phyloP scores from a whole-genome alignment of 2,329 filamentous ascomycete species.

The Amphichorda felina region DNA sequence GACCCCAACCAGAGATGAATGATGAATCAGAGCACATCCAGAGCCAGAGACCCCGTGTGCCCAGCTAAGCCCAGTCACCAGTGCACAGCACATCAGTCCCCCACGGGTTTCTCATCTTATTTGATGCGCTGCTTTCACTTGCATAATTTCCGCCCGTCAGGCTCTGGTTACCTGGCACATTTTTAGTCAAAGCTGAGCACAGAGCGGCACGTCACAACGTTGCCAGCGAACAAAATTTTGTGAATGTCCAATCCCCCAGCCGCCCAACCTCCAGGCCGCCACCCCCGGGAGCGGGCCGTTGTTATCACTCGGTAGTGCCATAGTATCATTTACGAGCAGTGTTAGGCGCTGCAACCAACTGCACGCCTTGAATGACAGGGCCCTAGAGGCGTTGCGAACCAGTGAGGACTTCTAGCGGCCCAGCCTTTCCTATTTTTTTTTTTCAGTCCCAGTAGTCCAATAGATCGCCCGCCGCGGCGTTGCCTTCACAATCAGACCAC shows the following conservation, averaged over 20 bases:
- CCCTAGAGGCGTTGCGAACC: too few species aligned
- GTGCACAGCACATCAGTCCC: not conserved
- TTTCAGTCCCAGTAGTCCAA: too few species aligned
- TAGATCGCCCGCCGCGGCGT: too few species aligned
- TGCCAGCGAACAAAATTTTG: not conserved
- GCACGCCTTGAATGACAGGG: too few species aligned
- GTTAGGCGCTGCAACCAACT: too few species aligned
- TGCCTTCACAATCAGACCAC: too few species aligned
- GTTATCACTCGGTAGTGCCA: too few species aligned
- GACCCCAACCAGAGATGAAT: not conserved
- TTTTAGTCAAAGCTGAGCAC: not conserved
- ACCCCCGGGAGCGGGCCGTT: too few species aligned
- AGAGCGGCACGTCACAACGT: not conserved
- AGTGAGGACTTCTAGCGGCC: not conserved
- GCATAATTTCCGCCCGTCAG: not conserved
- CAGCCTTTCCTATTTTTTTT: not conserved
- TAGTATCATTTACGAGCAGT: too few species aligned
- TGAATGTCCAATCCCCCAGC: not conserved
- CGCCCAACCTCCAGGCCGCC: too few species aligned
- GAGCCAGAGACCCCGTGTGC: too few species aligned
- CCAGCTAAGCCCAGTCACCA: not conserved
- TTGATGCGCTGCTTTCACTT: not conserved
- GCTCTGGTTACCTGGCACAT: not conserved
- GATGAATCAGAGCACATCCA: slow-evolving; percentile 2
- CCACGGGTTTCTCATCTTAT: not conserved